Evolutionary conservation across 441 rosid genomes (phyloP).

Genomic region (Syzygium syzygioides): DNA sequence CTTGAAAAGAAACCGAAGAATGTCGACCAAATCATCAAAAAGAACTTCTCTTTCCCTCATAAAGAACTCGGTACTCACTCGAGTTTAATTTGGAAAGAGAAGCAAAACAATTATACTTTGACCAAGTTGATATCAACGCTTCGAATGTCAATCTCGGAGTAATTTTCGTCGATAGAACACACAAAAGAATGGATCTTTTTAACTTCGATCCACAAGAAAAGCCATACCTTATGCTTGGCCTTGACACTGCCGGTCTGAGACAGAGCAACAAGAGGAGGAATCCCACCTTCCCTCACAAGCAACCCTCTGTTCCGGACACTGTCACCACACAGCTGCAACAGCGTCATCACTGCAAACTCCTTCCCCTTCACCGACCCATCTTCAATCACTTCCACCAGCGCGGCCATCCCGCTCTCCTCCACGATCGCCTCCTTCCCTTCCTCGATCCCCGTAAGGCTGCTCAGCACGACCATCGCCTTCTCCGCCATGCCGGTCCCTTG

Average conservation of each 20-base stretch:
- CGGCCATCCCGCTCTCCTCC: conserved; percentile 80
- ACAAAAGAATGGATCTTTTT: not conserved
- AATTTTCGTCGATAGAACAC: not conserved
- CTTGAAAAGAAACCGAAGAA: not conserved
- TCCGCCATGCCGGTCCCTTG: conserved; percentile 77
- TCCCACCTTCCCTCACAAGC: conserved; percentile 89
- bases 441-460: conserved; percentile 63
- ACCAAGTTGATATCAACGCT: not conserved
- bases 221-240: conserved; percentile 69
- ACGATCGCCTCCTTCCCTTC: conserved; percentile 77
- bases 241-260: conserved; percentile 67
- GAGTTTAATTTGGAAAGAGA: not conserved
- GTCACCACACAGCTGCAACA: conserved; percentile 71
- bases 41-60: not conserved
- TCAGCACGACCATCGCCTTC: conserved; percentile 89
- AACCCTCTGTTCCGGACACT: conserved; percentile 69
- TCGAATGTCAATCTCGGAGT: not conserved
- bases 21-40: not conserved
- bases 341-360: conserved; percentile 71
- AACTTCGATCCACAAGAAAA: not conserved
- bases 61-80: not conserved
- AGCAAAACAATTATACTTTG: not conserved
- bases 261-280: conserved; percentile 87
- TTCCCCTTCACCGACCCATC: conserved; percentile 80
- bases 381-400: conserved; percentile 85